Base-by-base conservation (phyloP, 2,329 filamentous ascomycete genomes). In the Raffaelea albimanens region DNA sequence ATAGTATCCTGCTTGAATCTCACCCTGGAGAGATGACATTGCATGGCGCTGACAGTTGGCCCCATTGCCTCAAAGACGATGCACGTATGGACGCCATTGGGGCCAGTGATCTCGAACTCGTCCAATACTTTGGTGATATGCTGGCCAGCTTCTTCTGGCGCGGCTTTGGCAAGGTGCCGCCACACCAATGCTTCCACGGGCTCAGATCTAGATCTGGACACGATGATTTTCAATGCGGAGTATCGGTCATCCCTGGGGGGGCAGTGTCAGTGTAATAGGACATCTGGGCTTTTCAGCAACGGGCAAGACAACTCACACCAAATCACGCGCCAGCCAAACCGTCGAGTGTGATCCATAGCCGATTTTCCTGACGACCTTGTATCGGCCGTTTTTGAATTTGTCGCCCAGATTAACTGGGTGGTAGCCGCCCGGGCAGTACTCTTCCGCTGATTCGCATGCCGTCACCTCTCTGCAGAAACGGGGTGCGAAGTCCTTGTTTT, bases 251-350 rank as follows among this genome's bases (percentile, higher is more conserved):
- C 7, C n/a, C n/a, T 38, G 8, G 9, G 13, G 5, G n/a, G 34
- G 5, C 18, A 13, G 13, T 29, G 25, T 29, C 25, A 29, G 25
- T 29, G 25, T 7, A 13, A 7, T 29, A n/a, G n/a, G n/a, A n/a
- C n/a, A n/a, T n/a, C n/a, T n/a, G n/a, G n/a, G n/a, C n/a, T n/a
- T n/a, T n/a, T n/a, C 25, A 7, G 7, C 25, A 29, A 29, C 25
- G 7, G 25, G 34, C 8, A 38, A 34, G 31, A 34, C 9, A 19
- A 50, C 46, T 53, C 56, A 57, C 60, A 33, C 55, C 13, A 50
- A 34, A 52, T 67, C 63, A 34, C 45, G 55, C 2, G 54, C 57
- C 45, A 61, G 48, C 58, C 61, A 62, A 4, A 57, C 55, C 4
- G 59, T 61, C 25, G 58, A 59, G 40, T 50, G 59, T 20, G 46